Evolutionary conservation across 805 yeast species (phyloP), one percentile per base, ranked within the genome.

Genomic region (Tanozyma kutaoensis): DNA sequence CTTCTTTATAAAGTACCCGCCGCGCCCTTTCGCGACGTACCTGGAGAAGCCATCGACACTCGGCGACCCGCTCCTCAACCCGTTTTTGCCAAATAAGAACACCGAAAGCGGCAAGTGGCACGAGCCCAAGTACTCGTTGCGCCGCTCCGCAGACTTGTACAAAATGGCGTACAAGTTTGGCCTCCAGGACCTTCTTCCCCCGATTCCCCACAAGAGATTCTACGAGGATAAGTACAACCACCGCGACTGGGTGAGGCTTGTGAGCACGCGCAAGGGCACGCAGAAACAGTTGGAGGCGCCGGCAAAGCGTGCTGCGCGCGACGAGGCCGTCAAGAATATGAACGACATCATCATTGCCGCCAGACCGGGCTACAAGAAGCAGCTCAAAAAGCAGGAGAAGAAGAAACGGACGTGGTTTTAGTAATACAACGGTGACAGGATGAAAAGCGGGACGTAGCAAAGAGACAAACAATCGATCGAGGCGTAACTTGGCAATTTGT

Each of bases 1-100:
- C 37, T 86, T 85, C 52, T 85, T 86, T 57, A 62, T 70, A 26
- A 76, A 71, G 48, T 81, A 72, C 45, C 96, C 96, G 18, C 95
- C 95, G 7, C 57, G 76, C 14, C 88, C 85, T n/a, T 72, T 71
- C 52, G 66, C 67, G 12, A 48, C 65, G 38, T 86, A 84, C 49
- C 60, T 81, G 4, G 53, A 62, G 3, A 65, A 62, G 35, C 78
- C 93, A 27, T 69, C 80, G 2, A 55, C 69, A 16, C 73, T 80
- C 14, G 57, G 55, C 26, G 86, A 84, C 26, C 64, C 69, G 14
- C 68, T 70, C 33, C 79, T 85, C 39, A 86, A 86, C 52, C 96
- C 96, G 28, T 86, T 86, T 50, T 51, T 82, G 29, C 76, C 93
- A 14, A 85, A 82, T 50, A 77, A 68, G 43, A 85, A 85, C 49